Conservation (phyloP, 129 eudicot genomes). For the Tagetes patula region DNA sequence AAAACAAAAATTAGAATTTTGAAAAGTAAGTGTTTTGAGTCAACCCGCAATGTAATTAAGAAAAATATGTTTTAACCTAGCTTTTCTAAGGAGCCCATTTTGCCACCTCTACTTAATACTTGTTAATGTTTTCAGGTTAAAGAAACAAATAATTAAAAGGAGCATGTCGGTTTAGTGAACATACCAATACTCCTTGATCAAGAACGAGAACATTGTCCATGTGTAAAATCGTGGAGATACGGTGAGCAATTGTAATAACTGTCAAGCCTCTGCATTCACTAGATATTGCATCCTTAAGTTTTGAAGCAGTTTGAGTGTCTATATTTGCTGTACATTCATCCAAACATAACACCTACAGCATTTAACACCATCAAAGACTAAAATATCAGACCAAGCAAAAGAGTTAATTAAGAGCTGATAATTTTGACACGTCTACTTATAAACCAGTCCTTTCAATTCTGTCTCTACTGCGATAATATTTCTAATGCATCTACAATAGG, state of each 20-base stretch:
- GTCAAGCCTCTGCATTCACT: slow-evolving; percentile 78
- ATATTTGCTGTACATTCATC: slow-evolving; percentile 97
- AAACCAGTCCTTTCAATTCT: neutral
- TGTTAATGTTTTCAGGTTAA: neutral
- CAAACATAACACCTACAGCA: slow-evolving; percentile 74
- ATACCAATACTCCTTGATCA: slow-evolving; percentile 88
- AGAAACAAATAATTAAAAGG: neutral
- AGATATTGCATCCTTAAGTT: slow-evolving; percentile 66
- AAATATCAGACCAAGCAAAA: neutral
- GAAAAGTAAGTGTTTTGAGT: neutral
- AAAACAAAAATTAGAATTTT: neutral
- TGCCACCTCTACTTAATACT: neutral
- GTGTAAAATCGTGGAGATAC: slow-evolving; percentile 76
- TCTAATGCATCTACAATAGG: neutral
- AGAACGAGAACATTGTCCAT: slow-evolving; percentile 84
- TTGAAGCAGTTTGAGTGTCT: slow-evolving; percentile 80
- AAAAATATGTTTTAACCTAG: neutral
- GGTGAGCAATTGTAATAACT: slow-evolving; percentile 89
- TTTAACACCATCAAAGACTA: slow-evolving; percentile 7
- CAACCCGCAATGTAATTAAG: no score
- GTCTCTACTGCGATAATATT: neutral
- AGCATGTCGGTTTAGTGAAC: slow-evolving; percentile 20
- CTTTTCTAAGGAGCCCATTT: neutral
- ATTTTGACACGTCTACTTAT: neutral
- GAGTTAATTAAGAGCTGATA: neutral